A percentile compares a stretch with the other conserved stretches of the same genome.
Conservation (phyloP, 169 alveolate genomes). For the Cryptosporidium baileyi region DNA sequence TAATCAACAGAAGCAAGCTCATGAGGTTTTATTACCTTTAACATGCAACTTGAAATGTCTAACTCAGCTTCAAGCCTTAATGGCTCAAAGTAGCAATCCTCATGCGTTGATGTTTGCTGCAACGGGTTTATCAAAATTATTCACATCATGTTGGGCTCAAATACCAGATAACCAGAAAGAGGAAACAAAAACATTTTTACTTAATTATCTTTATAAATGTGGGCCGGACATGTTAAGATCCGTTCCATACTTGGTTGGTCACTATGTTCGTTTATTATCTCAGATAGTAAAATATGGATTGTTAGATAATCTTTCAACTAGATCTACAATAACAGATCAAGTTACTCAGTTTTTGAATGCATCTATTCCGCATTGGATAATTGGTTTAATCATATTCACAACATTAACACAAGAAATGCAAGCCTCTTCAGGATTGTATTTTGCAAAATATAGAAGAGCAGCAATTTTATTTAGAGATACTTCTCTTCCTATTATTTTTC, state of each 20-base stretch:
- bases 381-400: slow-evolving; percentile 89
- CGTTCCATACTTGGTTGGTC: slow-evolving; percentile 89
- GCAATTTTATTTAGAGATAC: slow-evolving; percentile 92
- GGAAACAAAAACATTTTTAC: slow-evolving; percentile 85
- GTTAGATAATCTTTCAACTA: slow-evolving; percentile 85
- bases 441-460: slow-evolving; percentile 88
- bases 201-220: slow-evolving; percentile 86
- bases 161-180: slow-evolving; percentile 85
- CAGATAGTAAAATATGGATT: slow-evolving; percentile 88
- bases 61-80: slow-evolving; percentile 79
- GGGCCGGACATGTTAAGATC: slow-evolving; percentile 89
- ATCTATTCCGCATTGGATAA: slow-evolving; percentile 91
- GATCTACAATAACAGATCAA: slow-evolving; percentile 77
- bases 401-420: slow-evolving; percentile 87
- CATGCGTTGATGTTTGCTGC: slow-evolving; percentile 87
- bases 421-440: slow-evolving; percentile 82
- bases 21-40: slow-evolving; percentile 88
- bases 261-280: slow-evolving; percentile 85
- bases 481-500: slow-evolving; percentile 86
- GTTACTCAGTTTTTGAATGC: slow-evolving; percentile 83
- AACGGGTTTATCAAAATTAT: slow-evolving; percentile 81
- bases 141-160: slow-evolving; percentile 86
- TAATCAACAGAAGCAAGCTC: slow-evolving; percentile 89
- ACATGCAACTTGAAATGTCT: slow-evolving; percentile 83
- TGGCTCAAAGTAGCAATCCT: slow-evolving; percentile 84